Base-by-base conservation (phyloP, 108 stramenopile species). In the Nitzschia sp. region DNA sequence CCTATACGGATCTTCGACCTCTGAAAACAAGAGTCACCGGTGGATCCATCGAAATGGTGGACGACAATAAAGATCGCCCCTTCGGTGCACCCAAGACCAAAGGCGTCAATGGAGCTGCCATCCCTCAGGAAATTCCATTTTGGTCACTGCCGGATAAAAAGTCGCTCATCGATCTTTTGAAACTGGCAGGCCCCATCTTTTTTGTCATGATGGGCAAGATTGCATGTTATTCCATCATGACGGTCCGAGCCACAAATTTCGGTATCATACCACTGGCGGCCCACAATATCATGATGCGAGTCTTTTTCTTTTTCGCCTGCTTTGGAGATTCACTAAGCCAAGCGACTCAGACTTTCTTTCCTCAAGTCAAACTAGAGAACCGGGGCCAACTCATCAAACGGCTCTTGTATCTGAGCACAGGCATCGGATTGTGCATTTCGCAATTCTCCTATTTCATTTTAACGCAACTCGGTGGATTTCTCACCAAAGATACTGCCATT, bases 221-320 rank as follows among this genome's bases (percentile, higher is more conserved):
- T 11, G 77, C 85, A 36, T 89, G 88, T 56, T 94, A 91, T 70
- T 81, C 77, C n/a, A 78, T 78, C 36, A 74, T 94, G 81, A 92
- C 92, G 21, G 36, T 96, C 0, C 75, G 80, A 17, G 86, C 88
- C 3, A 88, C 86, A 3, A 65, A 58, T 56, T 89, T 91, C 76
- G 94, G 96, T 2, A 68, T 93, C 57, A 53, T 89, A 3, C 54
- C 82, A 15, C 60, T 97, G 59, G 94, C 96, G 11, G 78, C 86
- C 45, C 93, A 95, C 69, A 93, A 91, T 59, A 87, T 97, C 38
- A 76, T 93, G 76, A 82, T 95, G 80, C 64, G 91, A 44, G 68
- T 97, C 33, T 97, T 94, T 79, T 97, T 96, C 80, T 96, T 97
- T 73, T 96, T 91, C 77, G 77, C 72, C 8, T 96, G 92, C 15